Percentiles rank a stretch among this genome's conserved stretches.
Conservation (phyloP, 306 rosid species). For the Trifolium subterraneum region DNA sequence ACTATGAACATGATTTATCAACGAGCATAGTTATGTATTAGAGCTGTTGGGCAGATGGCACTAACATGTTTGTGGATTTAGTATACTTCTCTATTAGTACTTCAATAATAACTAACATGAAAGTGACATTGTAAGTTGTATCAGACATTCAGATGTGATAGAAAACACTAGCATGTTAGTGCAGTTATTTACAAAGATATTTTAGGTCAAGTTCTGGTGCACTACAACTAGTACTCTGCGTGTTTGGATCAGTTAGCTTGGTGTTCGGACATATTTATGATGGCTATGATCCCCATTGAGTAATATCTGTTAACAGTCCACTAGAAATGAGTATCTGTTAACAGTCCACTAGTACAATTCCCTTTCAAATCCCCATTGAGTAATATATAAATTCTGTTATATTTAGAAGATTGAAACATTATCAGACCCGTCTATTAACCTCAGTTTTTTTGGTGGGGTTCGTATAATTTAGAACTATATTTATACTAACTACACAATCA, state of each 20-base stretch:
- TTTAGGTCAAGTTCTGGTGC: background rate
- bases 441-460: conserved; percentile 5
- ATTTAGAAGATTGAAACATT: background rate
- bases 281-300: background rate
- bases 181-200: background rate
- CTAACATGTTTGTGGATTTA: conserved; percentile 11
- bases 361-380: background rate
- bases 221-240: background rate
- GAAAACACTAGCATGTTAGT: background rate
- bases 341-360: background rate
- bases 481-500: background rate
- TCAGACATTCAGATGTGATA: background rate
- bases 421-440: background rate
- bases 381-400: background rate
- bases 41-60: conserved; percentile 16
- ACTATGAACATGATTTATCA: background rate
- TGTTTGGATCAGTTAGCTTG: background rate
- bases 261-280: background rate
- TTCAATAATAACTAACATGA: background rate
- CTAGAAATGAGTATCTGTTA: background rate
- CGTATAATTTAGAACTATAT: conserved; percentile 8
- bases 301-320: background rate
- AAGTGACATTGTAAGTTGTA: background rate
- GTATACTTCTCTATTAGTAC: conserved; percentile 2
- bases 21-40: conserved; percentile 2